Percentiles rank a stretch among this genome's conserved stretches.
phyloP scores from a whole-genome alignment of 371 early-diverging fungal genomes.

The Lichtheimia ornata region DNA sequence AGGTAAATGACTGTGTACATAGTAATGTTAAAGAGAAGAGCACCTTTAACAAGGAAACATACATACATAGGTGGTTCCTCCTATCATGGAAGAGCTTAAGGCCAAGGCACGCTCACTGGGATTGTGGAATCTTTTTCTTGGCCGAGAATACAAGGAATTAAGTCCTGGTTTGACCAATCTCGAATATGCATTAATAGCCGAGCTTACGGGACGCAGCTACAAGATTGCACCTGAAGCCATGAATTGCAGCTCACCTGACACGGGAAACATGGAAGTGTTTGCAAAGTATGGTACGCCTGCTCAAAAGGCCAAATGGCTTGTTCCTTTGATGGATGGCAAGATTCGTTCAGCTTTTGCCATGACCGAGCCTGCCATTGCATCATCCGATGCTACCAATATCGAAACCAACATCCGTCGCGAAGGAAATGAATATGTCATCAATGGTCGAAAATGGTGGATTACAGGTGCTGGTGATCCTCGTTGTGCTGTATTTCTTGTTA shows the following conservation, averaged over 20 bases:
- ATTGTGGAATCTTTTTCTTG: slow-evolving; percentile 94
- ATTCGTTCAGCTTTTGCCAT: slow-evolving; percentile 97
- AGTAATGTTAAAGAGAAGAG: no score
- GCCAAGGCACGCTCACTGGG: slow-evolving; percentile 86
- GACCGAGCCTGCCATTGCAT: slow-evolving; percentile 95
- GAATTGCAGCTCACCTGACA: slow-evolving; percentile 95
- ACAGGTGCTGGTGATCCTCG: slow-evolving; percentile 92
- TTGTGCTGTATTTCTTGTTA: slow-evolving; percentile 83
- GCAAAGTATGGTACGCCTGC: slow-evolving; percentile 88
- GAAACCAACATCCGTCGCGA: slow-evolving; percentile 74
- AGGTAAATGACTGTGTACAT: slow-evolving; percentile 34
- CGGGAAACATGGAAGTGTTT: slow-evolving; percentile 98
- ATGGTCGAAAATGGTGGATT: slow-evolving; percentile 97
- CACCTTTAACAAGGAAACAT: no score
- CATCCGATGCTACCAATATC: slow-evolving; percentile 96
- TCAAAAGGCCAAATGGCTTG: slow-evolving; percentile 86
- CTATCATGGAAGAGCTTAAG: slow-evolving; percentile 87
- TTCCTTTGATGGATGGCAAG: slow-evolving; percentile 83
- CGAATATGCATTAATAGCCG: slow-evolving; percentile 91
- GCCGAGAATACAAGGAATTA: slow-evolving; percentile 65
- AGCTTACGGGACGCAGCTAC: slow-evolving; percentile 78
- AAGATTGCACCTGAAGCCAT: slow-evolving; percentile 80
- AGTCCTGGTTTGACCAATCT: slow-evolving; percentile 92
- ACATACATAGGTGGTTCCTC: slow-evolving; percentile 57
- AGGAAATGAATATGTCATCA: slow-evolving; percentile 78